These are phyloP conservation scores for Blastobotrys illinoisensis DNA, from an alignment of 1,139 yeast species.

Conservation along the genomic window DNA sequence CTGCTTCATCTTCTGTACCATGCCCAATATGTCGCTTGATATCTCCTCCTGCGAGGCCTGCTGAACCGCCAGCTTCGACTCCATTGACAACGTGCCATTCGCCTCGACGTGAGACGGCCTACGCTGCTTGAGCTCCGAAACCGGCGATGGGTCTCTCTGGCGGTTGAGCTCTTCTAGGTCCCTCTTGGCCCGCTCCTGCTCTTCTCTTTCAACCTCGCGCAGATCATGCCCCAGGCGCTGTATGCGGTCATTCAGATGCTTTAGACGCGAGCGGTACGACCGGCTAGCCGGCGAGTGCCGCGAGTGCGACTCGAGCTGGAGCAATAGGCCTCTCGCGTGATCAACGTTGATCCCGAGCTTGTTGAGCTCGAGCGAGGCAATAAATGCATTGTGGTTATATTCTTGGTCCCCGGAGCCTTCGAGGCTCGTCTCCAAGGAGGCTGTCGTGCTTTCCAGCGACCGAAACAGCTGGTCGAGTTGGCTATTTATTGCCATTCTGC, in stretches of 20 bases:
- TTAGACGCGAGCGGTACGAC: constrained; percentile 14
- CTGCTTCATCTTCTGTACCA: constrained; percentile 46
- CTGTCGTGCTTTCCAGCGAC: constrained; percentile 26
- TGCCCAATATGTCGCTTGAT: constrained; percentile 43
- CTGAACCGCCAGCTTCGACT: constrained; percentile 29
- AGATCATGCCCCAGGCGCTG: constrained; percentile 17
- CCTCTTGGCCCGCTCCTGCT: constrained; percentile 6
- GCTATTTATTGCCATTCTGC: neutral
- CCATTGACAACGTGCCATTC: constrained; percentile 19
- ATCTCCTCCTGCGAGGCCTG: constrained; percentile 38
- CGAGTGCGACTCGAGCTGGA: constrained; percentile 17
- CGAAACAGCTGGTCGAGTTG: neutral
- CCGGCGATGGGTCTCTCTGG: neutral
- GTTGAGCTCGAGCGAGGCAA: constrained; percentile 20
- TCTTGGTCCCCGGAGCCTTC: neutral
- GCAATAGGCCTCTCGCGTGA: constrained; percentile 20
- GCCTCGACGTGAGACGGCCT: too few relatives aligned
- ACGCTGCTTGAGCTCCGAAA: neutral
- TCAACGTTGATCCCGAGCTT: constrained; percentile 23
- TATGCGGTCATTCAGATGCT: constrained; percentile 19
- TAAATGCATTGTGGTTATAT: constrained; percentile 19
- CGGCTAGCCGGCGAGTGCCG: neutral
- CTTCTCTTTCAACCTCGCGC: constrained; percentile 1
- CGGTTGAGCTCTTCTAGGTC: neutral
- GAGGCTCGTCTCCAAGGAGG: neutral